Base-by-base conservation (phyloP, 2,329 filamentous ascomycete species). In the Aspergillus sp. region DNA sequence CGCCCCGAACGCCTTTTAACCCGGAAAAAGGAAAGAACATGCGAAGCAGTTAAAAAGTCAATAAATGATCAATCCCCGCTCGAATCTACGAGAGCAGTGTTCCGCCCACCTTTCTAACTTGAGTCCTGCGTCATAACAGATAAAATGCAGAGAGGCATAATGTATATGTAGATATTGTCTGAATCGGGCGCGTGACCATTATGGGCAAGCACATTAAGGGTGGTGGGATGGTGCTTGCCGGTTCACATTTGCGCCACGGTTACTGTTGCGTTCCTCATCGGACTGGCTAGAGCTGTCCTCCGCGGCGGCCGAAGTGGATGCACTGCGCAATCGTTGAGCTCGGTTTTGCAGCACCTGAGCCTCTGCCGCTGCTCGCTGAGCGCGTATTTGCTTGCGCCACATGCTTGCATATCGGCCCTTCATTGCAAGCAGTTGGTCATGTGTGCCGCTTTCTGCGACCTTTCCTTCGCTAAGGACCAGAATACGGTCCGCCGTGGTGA, bases 301-400 rank as follows among this genome's bases (percentile, higher is more conserved):
- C 17, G 73, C 75, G 34, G 51, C 68, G 42, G 69, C 72, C 34
- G 71, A 65, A 24, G 72, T 70, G 9, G 73, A 75, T 42, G 74
- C 76, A 59, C 73, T 77, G 51, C 75, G 73, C 39, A 78, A 68
- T 57, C 74, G 73, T 59, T 77, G 70, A 3, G 77, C 78, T 9
- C 74, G 73, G 56, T 76, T 73, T 52, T 77, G 72, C 24, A 80
- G 68, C 27, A 77, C 73, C 56, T 79, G 75, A 6, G 85, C 86
- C 68, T 86, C 82, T 56, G 84, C 82, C 3, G 84, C 85, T 5
- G 89, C 89, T 62, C 83, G 83, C 70, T 93, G 89, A 2, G 90
- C 89, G 59, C 88, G 84, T 61, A 90, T 92, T 73, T 96, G 92
- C 75, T 93, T 93, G 62, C 88, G 86, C 92, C 92, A 96, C 86